Evolutionary conservation across 768 basidiomycete species (phyloP).

Genomic region (Kwoniella botswanensis): DNA sequence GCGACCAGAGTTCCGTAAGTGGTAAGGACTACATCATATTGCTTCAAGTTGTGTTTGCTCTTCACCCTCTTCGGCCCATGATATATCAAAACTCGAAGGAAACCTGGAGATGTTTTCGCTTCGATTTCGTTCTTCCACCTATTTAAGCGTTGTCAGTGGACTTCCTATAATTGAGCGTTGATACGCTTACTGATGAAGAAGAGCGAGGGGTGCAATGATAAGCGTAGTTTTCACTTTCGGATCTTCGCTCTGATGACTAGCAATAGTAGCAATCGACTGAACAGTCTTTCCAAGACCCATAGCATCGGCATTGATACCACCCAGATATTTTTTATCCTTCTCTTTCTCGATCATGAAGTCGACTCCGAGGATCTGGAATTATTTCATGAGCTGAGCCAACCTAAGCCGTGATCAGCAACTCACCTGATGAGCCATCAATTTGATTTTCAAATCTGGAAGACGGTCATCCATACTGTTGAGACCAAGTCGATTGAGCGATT

Average conservation of each 20-base stretch:
- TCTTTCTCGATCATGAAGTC: constrained; percentile 72
- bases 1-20: constrained; percentile 71
- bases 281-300: constrained; percentile 45
- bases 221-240: constrained; percentile 68
- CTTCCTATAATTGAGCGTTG: not conserved
- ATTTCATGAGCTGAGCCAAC: not conserved
- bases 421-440: constrained; percentile 68
- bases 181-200: constrained; percentile 65
- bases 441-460: constrained; percentile 67
- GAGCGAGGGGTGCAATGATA: constrained; percentile 69
- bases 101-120: constrained; percentile 64
- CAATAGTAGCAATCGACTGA: constrained; percentile 69
- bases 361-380: constrained; percentile 69
- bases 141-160: no score
- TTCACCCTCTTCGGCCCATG: constrained; percentile 67
- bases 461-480: constrained; percentile 63
- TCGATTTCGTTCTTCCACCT: constrained; percentile 69
- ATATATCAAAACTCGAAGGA: constrained; percentile 66
- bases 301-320: constrained; percentile 44
- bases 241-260: constrained; percentile 64
- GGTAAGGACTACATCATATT: constrained; percentile 73
- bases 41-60: constrained; percentile 62
- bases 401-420: not conserved
- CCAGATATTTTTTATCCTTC: constrained; percentile 35
- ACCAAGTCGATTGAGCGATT: constrained; percentile 65